Conservation (phyloP, 202 grass and related monocot species). For the Dendrocalamus latiflorus region DNA sequence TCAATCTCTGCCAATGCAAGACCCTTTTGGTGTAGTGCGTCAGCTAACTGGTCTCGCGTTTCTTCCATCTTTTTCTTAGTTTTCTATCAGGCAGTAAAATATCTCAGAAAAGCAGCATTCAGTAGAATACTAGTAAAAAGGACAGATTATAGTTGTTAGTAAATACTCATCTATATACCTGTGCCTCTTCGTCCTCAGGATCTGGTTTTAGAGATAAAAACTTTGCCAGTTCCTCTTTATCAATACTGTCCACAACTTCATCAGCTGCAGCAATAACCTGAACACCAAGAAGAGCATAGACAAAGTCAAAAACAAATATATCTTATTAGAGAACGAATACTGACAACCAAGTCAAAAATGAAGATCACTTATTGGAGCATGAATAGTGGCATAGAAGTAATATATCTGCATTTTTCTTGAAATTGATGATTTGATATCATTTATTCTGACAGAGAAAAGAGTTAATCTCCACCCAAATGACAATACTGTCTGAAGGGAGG, state of each 20-base stretch:
- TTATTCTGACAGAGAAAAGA: background rate
- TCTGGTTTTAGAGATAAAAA: constrained; percentile 75
- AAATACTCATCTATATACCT: constrained; percentile 51
- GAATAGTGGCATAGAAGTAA: background rate
- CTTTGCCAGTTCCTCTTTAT: constrained; percentile 84
- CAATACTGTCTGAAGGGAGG: background rate
- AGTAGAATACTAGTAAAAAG: background rate
- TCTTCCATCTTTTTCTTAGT: constrained; percentile 85
- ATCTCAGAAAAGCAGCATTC: constrained; percentile 17
- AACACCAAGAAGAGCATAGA: constrained; percentile 25
- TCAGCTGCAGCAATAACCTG: constrained; percentile 89
- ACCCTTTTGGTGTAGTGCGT: constrained; percentile 93
- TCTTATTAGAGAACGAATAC: background rate
- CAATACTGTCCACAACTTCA: constrained; percentile 89
- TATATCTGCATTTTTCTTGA: constrained; percentile 9
- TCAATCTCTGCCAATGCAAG: constrained; percentile 82
- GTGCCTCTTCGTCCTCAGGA: constrained; percentile 79
- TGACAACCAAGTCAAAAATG: background rate
- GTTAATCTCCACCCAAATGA: background rate
- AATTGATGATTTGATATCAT: background rate
- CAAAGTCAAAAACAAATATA: constrained; percentile 8
- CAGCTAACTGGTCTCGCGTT: constrained; percentile 68
- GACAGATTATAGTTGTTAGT: background rate
- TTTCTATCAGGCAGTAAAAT: constrained; percentile 46
- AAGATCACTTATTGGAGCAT: background rate